phyloP scores from a whole-genome alignment of 1,139 yeast species.

The Kluyveromyces sp. region DNA sequence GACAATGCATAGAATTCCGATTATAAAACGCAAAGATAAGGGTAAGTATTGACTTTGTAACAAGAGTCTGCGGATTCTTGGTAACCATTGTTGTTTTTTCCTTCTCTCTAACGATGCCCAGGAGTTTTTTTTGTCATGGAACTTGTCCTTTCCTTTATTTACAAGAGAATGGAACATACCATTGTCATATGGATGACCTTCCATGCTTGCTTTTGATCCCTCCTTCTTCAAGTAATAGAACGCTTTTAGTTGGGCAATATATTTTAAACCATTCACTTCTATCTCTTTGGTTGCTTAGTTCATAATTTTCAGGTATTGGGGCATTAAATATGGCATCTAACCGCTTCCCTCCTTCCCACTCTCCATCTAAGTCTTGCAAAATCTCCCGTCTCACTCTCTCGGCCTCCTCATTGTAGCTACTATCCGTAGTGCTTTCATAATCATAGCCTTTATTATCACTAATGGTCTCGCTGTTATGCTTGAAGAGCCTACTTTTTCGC shows the following conservation, averaged over 20 bases:
- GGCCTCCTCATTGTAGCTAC: conserved; percentile 16
- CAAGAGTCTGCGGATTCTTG: conserved; percentile 50
- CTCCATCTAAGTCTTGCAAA: conserved; percentile 35
- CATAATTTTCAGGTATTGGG: conserved; percentile 22
- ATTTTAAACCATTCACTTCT: conserved; percentile 26
- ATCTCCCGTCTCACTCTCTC: conserved; percentile 19
- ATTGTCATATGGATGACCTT: conserved; percentile 4
- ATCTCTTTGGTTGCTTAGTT: conserved; percentile 26
- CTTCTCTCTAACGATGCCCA: conserved; percentile 35
- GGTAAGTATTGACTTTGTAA: conserved; percentile 78
- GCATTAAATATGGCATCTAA: conserved; percentile 49
- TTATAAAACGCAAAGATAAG: conserved; percentile 60
- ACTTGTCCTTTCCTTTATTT: conserved; percentile 7
- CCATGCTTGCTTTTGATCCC: background rate
- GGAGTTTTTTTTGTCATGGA: conserved; percentile 19
- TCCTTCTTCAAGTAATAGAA: conserved; percentile 16
- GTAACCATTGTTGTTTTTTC: conserved; percentile 58
- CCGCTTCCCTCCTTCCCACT: conserved; percentile 69
- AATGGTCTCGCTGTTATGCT: too few relatives aligned
- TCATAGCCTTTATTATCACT: conserved; percentile 28
- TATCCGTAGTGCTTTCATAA: conserved; percentile 9
- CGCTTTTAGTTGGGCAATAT: conserved; percentile 23
- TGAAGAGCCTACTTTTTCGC: background rate
- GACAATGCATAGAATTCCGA: conserved; percentile 50
- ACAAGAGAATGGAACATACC: conserved; percentile 9